Evolutionary conservation across 768 basidiomycete species (phyloP), one percentile per base, ranked within the genome.

Genomic region (Vishniacozyma victoriae): DNA sequence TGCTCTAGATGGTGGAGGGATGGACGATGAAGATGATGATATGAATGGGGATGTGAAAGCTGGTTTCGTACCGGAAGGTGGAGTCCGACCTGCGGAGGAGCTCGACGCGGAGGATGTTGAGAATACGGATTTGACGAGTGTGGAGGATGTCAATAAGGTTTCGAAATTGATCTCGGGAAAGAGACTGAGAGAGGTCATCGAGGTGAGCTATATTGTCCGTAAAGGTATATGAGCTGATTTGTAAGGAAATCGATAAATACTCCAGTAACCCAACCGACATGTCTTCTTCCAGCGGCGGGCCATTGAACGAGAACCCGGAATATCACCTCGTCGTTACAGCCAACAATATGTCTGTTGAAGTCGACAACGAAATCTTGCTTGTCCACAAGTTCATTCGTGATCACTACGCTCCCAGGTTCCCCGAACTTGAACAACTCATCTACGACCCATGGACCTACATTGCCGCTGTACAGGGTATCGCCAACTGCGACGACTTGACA

Each of bases 371-470:
- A 72, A 88, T 96, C 46, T 77, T 99, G 27, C 78, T 99, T 25
- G 92, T 99, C 0, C 89, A 99, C 76, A 99, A 99, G 87, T 97
- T 96, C 78, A 92, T 97, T 65, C 84, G 95, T 54, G 95, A 99
- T 69, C 93, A 96, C 73, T 99, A 97, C 70, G 81, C 86, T 0
- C 79, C 86, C 23, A 87, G 89, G 55, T 99, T 99, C 72, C 93
- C 95, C 22, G 95, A 97, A 63, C 80, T 99, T 23, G 95, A 97
- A 71, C 88, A 95, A 62, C 80, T 99, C 25, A 86, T 99, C 16
- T 80, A 83, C 3, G 91, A 96, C 59, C 87, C 95, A 6, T 77
- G 82, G 41, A 87, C 91, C 78, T 97, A 88, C 74, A 90, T 93
- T 56, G 83, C 84, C 23, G 84, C 93, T 9, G 93, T 96, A 12